Conservation (phyloP, 176 grass and related monocot species). For the Oryza punctata region DNA sequence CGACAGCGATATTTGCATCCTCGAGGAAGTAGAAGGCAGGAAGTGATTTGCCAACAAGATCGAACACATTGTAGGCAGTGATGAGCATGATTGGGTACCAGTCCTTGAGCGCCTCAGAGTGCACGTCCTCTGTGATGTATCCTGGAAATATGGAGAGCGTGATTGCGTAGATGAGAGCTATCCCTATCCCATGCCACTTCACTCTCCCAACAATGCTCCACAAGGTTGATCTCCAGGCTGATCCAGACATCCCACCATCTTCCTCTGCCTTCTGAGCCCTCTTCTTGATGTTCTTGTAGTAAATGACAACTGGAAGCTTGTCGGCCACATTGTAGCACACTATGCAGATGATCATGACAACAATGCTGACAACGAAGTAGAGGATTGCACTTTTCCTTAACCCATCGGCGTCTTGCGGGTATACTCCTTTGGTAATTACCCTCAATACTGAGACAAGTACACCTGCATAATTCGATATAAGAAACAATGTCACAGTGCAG, state of each 20-base stretch:
- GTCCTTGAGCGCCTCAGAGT: conserved; percentile 75
- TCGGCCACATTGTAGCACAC: conserved; percentile 81
- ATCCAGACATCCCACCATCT: conserved; percentile 50
- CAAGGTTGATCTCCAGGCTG: conserved; percentile 78
- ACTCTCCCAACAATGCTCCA: conserved; percentile 82
- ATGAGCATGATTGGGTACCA: conserved; percentile 97
- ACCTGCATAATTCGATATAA: conserved; percentile 56
- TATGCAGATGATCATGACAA: conserved; percentile 83
- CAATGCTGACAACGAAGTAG: conserved; percentile 74
- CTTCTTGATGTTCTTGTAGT: conserved; percentile 83
- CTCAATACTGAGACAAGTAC: conserved; percentile 82
- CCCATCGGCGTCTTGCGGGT: conserved; percentile 72
- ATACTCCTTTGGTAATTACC: conserved; percentile 81
- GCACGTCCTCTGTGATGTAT: conserved; percentile 94
- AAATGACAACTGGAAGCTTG: conserved; percentile 60
- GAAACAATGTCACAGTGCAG: neutral
- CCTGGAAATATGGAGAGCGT: conserved; percentile 95
- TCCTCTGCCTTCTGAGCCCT: conserved; percentile 68
- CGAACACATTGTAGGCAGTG: conserved; percentile 81
- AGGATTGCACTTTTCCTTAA: conserved; percentile 83
- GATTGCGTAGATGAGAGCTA: conserved; percentile 72
- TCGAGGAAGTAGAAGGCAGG: conserved; percentile 68
- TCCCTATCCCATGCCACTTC: conserved; percentile 74
- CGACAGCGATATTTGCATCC: conserved; percentile 59
- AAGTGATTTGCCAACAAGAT: conserved; percentile 79